Percentiles rank a stretch among this genome's conserved stretches.
Evolutionary conservation across 495 filamentous ascomycete genomes (phyloP).

Genomic region (Neurospora sp.): DNA sequence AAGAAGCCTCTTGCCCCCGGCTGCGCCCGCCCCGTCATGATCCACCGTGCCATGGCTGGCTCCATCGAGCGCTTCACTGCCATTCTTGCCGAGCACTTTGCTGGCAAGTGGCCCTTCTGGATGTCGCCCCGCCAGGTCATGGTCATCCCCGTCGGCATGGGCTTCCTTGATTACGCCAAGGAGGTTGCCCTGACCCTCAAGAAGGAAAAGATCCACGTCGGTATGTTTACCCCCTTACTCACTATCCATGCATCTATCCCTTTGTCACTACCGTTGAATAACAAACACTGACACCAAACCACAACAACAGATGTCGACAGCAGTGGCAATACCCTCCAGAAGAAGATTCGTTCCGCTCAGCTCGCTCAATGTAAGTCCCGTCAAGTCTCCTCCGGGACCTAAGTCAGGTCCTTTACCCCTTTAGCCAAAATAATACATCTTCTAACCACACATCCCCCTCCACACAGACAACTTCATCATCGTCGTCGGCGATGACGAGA

Average conservation of each 20-base stretch:
- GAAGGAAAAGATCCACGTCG: conserved; percentile 42
- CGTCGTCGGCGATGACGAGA: conserved; percentile 78
- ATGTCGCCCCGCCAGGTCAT: conserved; percentile 85
- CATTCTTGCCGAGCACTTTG: conserved; percentile 91
- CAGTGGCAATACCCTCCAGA: conserved; percentile 84
- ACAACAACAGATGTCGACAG: conserved; percentile 62
- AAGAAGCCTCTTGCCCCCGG: conserved; percentile 50
- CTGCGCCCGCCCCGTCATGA: conserved; percentile 89
- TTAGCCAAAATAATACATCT: neutral
- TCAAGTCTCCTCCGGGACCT: too few species aligned
- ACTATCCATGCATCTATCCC: neutral
- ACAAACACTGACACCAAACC: neutral
- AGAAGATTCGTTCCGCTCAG: conserved; percentile 89
- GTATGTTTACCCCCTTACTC: conserved; percentile 9
- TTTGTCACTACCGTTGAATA: neutral
- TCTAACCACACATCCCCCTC: neutral
- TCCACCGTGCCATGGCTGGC: conserved; percentile 90
- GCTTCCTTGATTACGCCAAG: conserved; percentile 72
- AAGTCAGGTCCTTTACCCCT: neutral
- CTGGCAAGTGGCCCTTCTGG: conserved; percentile 98
- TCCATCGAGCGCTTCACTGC: conserved; percentile 92
- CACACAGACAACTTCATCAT: conserved; percentile 30
- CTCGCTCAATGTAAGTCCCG: conserved; percentile 66
- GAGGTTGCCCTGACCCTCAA: conserved; percentile 62
- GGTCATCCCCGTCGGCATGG: conserved; percentile 83